Evolutionary conservation across 257 asterid species (phyloP).

Genomic region (Ocimum tenuiflorum): DNA sequence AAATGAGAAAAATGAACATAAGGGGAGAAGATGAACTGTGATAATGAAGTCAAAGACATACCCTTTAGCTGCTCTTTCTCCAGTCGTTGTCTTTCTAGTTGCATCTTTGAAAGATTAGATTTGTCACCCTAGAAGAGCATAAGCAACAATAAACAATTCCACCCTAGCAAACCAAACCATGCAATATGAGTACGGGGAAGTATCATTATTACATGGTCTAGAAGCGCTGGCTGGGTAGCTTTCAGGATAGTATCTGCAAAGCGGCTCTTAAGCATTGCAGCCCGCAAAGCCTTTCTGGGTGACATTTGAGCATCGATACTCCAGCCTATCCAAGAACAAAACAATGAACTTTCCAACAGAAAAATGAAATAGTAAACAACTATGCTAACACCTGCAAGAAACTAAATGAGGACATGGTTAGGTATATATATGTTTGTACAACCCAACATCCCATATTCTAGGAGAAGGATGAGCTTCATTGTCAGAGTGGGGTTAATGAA

Average conservation of each 20-base stretch:
- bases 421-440: not conserved
- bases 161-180: not conserved
- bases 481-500: not conserved
- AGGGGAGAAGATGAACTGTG: too few species aligned
- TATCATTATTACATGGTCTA: slow-evolving; percentile 30
- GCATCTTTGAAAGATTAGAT: slow-evolving; percentile 35
- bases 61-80: slow-evolving; percentile 60
- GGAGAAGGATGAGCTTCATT: not conserved
- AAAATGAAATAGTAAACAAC: not conserved
- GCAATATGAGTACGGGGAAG: not conserved
- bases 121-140: slow-evolving; percentile 35
- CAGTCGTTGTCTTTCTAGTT: slow-evolving; percentile 48
- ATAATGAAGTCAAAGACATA: not conserved
- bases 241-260: slow-evolving; percentile 70
- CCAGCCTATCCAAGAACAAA: slow-evolving; percentile 30
- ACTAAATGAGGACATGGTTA: not conserved
- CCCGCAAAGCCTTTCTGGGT: slow-evolving; percentile 65
- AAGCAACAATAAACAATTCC: not conserved
- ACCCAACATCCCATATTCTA: not conserved
- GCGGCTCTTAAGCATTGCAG: slow-evolving; percentile 68
- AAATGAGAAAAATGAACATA: too few species aligned
- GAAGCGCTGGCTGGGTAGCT: slow-evolving; percentile 39
- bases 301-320: slow-evolving; percentile 34
- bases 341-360: slow-evolving; percentile 8
- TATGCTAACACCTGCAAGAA: not conserved